Evolutionary conservation across 78 protist species (phyloP).

Genomic region (Isochrysis galbana): DNA sequence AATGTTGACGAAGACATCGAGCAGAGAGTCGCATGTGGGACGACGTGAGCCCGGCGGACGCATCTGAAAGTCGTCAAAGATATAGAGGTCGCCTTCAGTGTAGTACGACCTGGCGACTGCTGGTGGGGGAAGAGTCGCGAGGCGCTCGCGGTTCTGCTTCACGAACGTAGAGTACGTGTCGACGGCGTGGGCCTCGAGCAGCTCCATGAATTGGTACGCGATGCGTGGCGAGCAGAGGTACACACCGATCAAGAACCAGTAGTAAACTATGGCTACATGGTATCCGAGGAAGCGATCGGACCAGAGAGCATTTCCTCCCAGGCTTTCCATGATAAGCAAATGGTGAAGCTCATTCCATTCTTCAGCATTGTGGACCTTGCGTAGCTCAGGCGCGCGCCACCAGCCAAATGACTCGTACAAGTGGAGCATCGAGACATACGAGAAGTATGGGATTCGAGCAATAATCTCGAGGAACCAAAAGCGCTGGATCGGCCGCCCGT

Average conservation of each 20-base stretch:
- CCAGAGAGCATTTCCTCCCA: not conserved
- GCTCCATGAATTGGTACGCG: constrained; percentile 17
- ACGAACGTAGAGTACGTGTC: not conserved
- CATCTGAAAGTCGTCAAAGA: not conserved
- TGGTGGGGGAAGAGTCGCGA: not conserved
- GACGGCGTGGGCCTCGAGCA: not conserved
- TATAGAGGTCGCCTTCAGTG: not conserved
- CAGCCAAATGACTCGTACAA: constrained; percentile 39
- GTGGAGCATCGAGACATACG: constrained; percentile 22
- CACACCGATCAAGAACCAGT: not conserved
- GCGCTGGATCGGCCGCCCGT: not conserved
- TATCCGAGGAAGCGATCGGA: constrained; percentile 15
- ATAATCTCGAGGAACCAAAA: constrained; percentile 29
- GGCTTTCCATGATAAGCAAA: constrained; percentile 22
- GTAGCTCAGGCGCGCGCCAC: constrained; percentile 27
- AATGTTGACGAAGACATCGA: not conserved
- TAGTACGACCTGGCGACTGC: not conserved
- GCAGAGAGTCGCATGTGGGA: not conserved
- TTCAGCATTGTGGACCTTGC: not conserved
- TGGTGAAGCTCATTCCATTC: constrained; percentile 24
- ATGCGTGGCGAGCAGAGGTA: not conserved
- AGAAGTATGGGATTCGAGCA: constrained; percentile 37
- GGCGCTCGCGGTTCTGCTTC: not conserved
- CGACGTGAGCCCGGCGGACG: not conserved
- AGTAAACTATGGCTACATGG: not conserved